Conservation (phyloP, 148 eudicot species). For the Vaccinium darrowii region DNA sequence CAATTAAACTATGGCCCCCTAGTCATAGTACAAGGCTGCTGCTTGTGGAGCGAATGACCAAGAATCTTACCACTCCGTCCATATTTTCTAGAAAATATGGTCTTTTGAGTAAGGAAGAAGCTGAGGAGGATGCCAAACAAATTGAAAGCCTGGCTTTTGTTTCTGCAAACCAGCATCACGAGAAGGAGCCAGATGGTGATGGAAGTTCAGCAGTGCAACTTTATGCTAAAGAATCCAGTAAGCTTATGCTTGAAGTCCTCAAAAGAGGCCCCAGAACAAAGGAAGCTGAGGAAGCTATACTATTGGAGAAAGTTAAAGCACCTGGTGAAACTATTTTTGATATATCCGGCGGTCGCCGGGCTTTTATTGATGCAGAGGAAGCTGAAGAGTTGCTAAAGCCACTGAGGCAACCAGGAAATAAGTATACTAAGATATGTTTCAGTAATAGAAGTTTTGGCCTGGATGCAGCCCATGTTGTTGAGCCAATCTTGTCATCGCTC, state of each 20-base stretch:
- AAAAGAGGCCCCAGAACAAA: slow-evolving; percentile 55
- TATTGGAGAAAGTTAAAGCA: slow-evolving; percentile 19
- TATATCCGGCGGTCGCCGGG: slow-evolving; percentile 59
- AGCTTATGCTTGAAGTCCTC: slow-evolving; percentile 64
- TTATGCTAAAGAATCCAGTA: slow-evolving; percentile 85
- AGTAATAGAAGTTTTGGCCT: slow-evolving; percentile 75
- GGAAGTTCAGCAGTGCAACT: slow-evolving; percentile 80
- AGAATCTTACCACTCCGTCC: slow-evolving; percentile 63
- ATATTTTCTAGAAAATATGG: slow-evolving; percentile 76
- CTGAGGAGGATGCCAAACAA: slow-evolving; percentile 71
- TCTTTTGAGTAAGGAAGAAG: slow-evolving; percentile 63
- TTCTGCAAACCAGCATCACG: slow-evolving; percentile 57
- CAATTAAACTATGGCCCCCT: slow-evolving; percentile 83
- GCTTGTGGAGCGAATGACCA: slow-evolving; percentile 70
- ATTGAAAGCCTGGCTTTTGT: slow-evolving; percentile 62
- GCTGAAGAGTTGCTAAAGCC: slow-evolving; percentile 59
- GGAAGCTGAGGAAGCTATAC: slow-evolving; percentile 27
- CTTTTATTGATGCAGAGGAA: slow-evolving; percentile 57
- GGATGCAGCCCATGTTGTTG: slow-evolving; percentile 66
- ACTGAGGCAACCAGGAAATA: slow-evolving; percentile 46
- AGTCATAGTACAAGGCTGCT: slow-evolving; percentile 60
- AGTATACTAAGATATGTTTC: slow-evolving; percentile 61
- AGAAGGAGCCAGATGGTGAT: slow-evolving; percentile 87
- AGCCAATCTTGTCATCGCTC: slow-evolving; percentile 49
- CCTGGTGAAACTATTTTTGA: slow-evolving; percentile 47